Percentiles rank a stretch among this genome's conserved stretches.
These are phyloP conservation scores for Chaetomium cochliodes DNA, from an alignment of 495 filamentous ascomycete species.

Conservation along the genomic window DNA sequence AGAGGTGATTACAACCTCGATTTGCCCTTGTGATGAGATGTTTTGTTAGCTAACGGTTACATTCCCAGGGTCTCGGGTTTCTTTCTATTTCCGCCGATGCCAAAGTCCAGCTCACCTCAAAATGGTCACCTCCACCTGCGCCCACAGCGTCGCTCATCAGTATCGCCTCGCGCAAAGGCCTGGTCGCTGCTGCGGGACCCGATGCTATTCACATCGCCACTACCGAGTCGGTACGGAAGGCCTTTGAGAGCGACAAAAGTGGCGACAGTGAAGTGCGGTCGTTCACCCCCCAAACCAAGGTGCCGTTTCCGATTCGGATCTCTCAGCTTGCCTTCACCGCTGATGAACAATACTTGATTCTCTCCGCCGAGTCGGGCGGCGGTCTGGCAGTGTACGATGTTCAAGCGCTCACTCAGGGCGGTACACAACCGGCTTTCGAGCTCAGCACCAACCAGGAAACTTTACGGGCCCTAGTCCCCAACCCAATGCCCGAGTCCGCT, in stretches of 20 bases:
- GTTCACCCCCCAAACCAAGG: constrained; percentile 70
- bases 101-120: constrained; percentile 75
- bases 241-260: constrained; percentile 60
- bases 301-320: constrained; percentile 70
- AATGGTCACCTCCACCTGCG: constrained; percentile 77
- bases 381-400: constrained; percentile 82
- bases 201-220: constrained; percentile 71
- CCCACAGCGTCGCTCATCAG: constrained; percentile 81
- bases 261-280: constrained; percentile 63
- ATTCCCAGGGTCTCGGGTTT: constrained; percentile 73
- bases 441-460: constrained; percentile 71
- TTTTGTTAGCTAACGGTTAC: constrained; percentile 6
- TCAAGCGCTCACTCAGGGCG: constrained; percentile 60
- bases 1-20: constrained; percentile 25
- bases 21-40: neutral
- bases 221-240: constrained; percentile 74
- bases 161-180: constrained; percentile 73
- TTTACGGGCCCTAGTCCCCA: constrained; percentile 74
- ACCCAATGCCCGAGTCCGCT: constrained; percentile 65
- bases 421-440: constrained; percentile 65
- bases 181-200: constrained; percentile 85
- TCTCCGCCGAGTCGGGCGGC: constrained; percentile 78
- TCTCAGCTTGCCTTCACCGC: constrained; percentile 89
- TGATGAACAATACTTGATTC: constrained; percentile 76
- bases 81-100: constrained; percentile 73